Percentiles rank a stretch among this genome's conserved stretches.
Evolutionary conservation across 2,329 filamentous ascomycete genomes (phyloP).

Genomic region (Ophiocordyceps sinensis): DNA sequence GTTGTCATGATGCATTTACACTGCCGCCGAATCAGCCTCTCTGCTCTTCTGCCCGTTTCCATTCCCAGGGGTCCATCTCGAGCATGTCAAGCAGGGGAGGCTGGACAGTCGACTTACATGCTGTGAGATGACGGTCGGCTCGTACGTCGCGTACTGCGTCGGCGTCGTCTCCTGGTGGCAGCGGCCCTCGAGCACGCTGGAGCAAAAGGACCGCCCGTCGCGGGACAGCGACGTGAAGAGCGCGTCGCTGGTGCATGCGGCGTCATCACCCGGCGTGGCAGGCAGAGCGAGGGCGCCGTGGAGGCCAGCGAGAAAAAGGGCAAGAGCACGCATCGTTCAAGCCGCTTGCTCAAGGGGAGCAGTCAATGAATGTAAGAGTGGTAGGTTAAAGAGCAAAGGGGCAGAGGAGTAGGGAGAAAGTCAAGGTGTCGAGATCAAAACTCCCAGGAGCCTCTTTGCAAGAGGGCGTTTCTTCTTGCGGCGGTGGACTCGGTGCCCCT

Average conservation of each 20-base stretch:
- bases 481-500: too few species aligned
- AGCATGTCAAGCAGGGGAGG: neutral
- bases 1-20: constrained; percentile 13
- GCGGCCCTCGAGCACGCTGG: constrained; percentile 11
- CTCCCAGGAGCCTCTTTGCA: too few species aligned
- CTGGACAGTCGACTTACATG: constrained; percentile 11
- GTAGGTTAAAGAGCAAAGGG: neutral
- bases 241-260: constrained; percentile 12
- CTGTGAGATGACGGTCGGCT: constrained; percentile 14
- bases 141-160: constrained; percentile 13
- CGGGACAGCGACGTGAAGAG: constrained; percentile 15
- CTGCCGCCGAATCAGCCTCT: constrained; percentile 2
- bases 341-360: too few species aligned
- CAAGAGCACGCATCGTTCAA: neutral
- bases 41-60: neutral
- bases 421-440: too few species aligned
- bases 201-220: constrained; percentile 15
- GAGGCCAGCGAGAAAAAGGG: neutral
- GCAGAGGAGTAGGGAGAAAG: neutral
- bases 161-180: constrained; percentile 10
- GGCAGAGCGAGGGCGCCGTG: constrained; percentile 2
- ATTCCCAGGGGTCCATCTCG: neutral
- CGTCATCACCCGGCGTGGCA: neutral
- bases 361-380: neutral
- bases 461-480: too few species aligned